phyloP scores from a whole-genome alignment of 371 early-diverging fungal species.

The Apophysomyces trapeziformis region DNA sequence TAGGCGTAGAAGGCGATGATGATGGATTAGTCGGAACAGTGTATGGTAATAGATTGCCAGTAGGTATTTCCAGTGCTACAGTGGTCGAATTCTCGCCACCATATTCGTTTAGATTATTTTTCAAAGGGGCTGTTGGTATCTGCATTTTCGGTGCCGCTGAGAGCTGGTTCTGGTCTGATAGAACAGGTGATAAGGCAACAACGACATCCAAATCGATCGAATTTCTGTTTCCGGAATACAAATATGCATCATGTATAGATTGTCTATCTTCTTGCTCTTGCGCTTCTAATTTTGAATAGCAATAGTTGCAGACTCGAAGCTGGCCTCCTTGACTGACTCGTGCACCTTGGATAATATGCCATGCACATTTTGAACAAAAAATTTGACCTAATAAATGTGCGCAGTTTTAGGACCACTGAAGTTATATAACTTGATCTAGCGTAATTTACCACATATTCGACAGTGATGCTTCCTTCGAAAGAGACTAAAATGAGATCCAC shows the following conservation, averaged over 20 bases:
- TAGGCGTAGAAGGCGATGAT: slow-evolving; percentile 2
- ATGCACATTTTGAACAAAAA: slow-evolving; percentile 74
- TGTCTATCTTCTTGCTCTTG: slow-evolving; percentile 47
- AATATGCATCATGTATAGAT: slow-evolving; percentile 20
- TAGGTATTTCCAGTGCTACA: slow-evolving; percentile 16
- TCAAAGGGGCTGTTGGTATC: slow-evolving; percentile 17
- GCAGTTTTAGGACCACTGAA: neutral
- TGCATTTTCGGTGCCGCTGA: slow-evolving; percentile 18
- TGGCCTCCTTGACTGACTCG: slow-evolving; percentile 61
- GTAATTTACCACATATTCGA: slow-evolving; percentile 73
- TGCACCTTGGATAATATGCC: slow-evolving; percentile 64
- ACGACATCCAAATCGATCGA: slow-evolving; percentile 13
- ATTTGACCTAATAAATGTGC: slow-evolving; percentile 53
- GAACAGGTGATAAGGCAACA: slow-evolving; percentile 16
- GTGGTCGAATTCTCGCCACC: slow-evolving; percentile 18
- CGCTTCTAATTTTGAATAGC: slow-evolving; percentile 55
- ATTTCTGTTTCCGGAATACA: slow-evolving; percentile 19
- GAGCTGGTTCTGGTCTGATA: slow-evolving; percentile 21
- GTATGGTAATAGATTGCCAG: slow-evolving; percentile 6
- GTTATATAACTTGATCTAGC: neutral
- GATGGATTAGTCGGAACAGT: slow-evolving; percentile 1
- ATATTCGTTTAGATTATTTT: slow-evolving; percentile 11
- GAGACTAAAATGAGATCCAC: slow-evolving; percentile 68
- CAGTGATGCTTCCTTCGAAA: slow-evolving; percentile 84
- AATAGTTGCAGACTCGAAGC: slow-evolving; percentile 74